Base-by-base conservation (phyloP, 2,329 filamentous ascomycete species). In the Neofusicoccum laricinum region DNA sequence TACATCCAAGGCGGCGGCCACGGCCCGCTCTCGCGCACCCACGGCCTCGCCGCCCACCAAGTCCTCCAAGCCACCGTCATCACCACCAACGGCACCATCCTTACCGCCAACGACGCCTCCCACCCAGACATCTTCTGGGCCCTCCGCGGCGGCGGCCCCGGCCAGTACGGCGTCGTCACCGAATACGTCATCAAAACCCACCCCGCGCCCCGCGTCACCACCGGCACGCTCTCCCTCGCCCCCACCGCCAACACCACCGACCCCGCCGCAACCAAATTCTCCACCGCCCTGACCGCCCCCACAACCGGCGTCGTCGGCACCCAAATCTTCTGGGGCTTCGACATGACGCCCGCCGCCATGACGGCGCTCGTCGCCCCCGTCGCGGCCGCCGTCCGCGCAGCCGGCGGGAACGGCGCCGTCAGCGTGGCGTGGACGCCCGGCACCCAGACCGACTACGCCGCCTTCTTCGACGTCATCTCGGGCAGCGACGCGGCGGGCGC, bases 41-140 rank as follows among this genome's bases (percentile, higher is more conserved):
- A 66, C 48, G 69, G 68, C 14, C 64, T 71, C 70, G 17, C 68
- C 75, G 69, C 73, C 3, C 78, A 81, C 53, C 75, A 79, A 64
- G 75, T 73, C 1, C 69, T 79, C 6, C 73, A 77, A 34, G 72
- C 74, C 50, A 68, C 68, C 6, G 66, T 77, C 21, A 73, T 79
- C 7, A 76, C 72, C 1, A 72, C 77, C 7, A 68, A 73, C 63
- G 77, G 76, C 6, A 66, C 69, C 5, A 67, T 73, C 25, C 62
- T 75, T 3, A 69, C 67, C 1, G 77, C 74, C 1, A 78, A 77
- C 58, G 67, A 71, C 36, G 75, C 70, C 3, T 68, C 68, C 3
- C 71, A 76, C 14, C 67, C 67, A 1, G 73, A 75, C 2, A 66
- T 78, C 14, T 72, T 74, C 63, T 80, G 74, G 69, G 74, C 75